Conservation (phyloP, 306 rosid genomes). For the Lotus japonicus region DNA sequence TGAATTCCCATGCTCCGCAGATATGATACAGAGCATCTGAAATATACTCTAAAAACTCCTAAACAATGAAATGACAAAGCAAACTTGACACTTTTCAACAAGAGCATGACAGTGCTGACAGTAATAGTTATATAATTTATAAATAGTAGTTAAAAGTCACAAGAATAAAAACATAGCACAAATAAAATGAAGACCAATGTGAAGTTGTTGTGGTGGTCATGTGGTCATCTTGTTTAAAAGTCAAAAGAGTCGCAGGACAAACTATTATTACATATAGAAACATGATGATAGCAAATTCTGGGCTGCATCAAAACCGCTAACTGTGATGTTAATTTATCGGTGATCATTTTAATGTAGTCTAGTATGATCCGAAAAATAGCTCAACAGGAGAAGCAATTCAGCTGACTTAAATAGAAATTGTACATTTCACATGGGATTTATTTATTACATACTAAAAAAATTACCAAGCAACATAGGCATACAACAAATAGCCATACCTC, state of each 20-base stretch:
- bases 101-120: background rate
- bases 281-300: background rate
- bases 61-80: background rate
- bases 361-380: background rate
- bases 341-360: conserved; percentile 3
- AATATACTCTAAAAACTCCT: background rate
- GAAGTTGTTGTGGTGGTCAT: too few species aligned
- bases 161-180: background rate
- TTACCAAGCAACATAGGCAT: background rate
- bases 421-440: background rate
- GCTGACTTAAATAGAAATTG: background rate
- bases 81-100: background rate
- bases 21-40: background rate
- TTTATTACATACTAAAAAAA: background rate
- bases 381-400: background rate
- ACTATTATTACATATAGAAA: conserved; percentile 4
- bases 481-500: conserved; percentile 6
- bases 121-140: background rate
- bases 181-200: background rate
- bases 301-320: background rate
- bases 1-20: background rate
- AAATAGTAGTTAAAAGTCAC: background rate
- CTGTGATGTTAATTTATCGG: background rate
- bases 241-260: background rate
- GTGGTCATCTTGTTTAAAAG: too few species aligned